Percentiles rank a stretch among this genome's conserved stretches.
Conservation (phyloP, 306 rosid genomes). For the Quercus robur region DNA sequence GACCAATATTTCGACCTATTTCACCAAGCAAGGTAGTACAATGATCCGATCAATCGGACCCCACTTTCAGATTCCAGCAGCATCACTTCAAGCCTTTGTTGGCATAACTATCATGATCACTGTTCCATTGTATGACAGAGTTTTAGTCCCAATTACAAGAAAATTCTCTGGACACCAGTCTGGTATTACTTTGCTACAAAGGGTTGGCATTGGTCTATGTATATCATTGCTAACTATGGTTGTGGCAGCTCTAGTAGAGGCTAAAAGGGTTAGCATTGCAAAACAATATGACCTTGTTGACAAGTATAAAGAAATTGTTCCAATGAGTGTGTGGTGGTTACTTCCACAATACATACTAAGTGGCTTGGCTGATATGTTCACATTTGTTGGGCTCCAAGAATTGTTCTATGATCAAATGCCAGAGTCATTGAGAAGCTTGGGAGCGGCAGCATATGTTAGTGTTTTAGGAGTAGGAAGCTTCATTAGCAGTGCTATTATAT, state of each 20-base stretch:
- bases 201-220: constrained; percentile 35
- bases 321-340: constrained; percentile 45
- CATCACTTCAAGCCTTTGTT: constrained; percentile 36
- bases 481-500: constrained; percentile 21
- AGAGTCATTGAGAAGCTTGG: constrained; percentile 33
- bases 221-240: constrained; percentile 32
- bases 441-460: constrained; percentile 33
- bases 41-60: constrained; percentile 33
- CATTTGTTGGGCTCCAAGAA: constrained; percentile 32
- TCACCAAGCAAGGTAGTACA: constrained; percentile 41
- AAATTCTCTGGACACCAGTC: constrained; percentile 22
- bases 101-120: constrained; percentile 21
- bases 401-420: constrained; percentile 47
- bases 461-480: constrained; percentile 34
- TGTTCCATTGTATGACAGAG: constrained; percentile 31
- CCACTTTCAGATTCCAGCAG: constrained; percentile 27
- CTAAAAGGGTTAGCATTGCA: constrained; percentile 21
- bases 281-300: constrained; percentile 14
- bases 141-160: constrained; percentile 20
- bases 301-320: constrained; percentile 19
- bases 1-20: constrained; percentile 31
- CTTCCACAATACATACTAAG: constrained; percentile 38
- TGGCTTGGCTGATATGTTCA: constrained; percentile 18
- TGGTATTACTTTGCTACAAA: constrained; percentile 40
- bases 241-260: constrained; percentile 29